Base-by-base conservation (phyloP, 2,329 filamentous ascomycete species). In the Ophioceras dolichostomum region DNA sequence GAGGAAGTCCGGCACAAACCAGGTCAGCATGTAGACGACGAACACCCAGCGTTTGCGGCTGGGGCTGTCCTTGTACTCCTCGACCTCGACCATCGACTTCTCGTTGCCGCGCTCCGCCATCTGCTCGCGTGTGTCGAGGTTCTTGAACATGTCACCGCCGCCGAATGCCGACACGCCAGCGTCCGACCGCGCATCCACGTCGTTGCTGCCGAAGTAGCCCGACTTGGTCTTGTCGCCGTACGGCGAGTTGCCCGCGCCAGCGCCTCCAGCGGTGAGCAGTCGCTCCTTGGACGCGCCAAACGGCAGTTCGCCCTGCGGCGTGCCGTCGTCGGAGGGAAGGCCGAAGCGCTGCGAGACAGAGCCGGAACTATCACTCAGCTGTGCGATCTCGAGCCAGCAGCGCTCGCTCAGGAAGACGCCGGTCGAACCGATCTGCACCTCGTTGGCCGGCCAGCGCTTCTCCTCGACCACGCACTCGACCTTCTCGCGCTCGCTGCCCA, bases 71-170 rank as follows among this genome's bases (percentile, higher is more conserved):
- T 74, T 74, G 44, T 80, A 75, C 50, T 88, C 84, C 45, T 98
- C 91, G 2, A 98, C 84, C 58, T 95, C 89, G 41, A 84, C 77
- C 61, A 95, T 74, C 13, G 84, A 78, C 59, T 89, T 86, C 47
- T 94, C 85, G 46, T 94, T 94, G 43, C 85, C 85, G 47, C 94
- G 89, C 60, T 96, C 89, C 0, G 89, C 85, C 75, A 98, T 86
- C 54, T 94, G 84, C 55, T 93, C 83, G 44, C 86, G 76, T 6
- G 89, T 95, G 48, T 96, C 89, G 7, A 96, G 69, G 50, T 95
- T 94, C 52, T 87, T 85, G 69, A 98, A 98, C 89, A 98, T 94
- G 55, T 98, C 91, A 7, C 91, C 88, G 37, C 75, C 83, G 34
- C 88, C 83, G 54, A 94, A 82, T 5, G 85, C 87, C n/a, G 89